phyloP scores from a whole-genome alignment of 1,284 basidiomycete genomes.

The Trichosporon sp. region DNA sequence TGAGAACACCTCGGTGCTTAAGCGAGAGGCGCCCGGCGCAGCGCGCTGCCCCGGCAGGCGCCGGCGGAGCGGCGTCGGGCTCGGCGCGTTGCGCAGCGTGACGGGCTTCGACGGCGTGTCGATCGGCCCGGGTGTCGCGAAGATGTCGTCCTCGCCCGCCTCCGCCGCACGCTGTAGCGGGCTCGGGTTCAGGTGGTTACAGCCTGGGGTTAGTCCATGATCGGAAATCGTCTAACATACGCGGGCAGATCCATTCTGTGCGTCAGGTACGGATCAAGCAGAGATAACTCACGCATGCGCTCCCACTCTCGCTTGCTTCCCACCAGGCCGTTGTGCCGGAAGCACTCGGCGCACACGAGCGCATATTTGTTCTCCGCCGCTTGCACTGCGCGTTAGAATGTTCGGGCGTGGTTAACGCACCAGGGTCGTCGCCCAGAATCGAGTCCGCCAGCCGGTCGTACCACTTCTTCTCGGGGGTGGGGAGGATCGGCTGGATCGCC shows the following conservation, averaged over 20 bases:
- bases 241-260: constrained; percentile 48
- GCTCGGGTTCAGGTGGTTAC: constrained; percentile 46
- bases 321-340: constrained; percentile 88
- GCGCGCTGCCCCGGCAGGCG: constrained; percentile 24
- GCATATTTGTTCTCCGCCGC: constrained; percentile 65
- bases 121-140: background rate
- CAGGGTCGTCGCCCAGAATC: constrained; percentile 75
- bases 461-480: constrained; percentile 71
- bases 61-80: constrained; percentile 14
- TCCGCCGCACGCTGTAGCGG: constrained; percentile 29
- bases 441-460: constrained; percentile 83
- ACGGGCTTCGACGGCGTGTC: constrained; percentile 17
- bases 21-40: constrained; percentile 33
- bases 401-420: constrained; percentile 52
- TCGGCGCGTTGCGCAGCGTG: constrained; percentile 5
- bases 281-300: constrained; percentile 69
- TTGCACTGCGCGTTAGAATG: constrained; percentile 32
- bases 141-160: background rate
- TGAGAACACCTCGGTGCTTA: constrained; percentile 42
- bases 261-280: background rate
- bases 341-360: constrained; percentile 89
- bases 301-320: constrained; percentile 78
- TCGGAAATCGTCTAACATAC: constrained; percentile 14
- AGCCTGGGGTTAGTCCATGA: constrained; percentile 21
- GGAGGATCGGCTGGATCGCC: constrained; percentile 45